These are phyloP conservation scores for Pyrenopolyporus hunteri DNA, from an alignment of 495 filamentous ascomycete genomes.

Conservation along the genomic window DNA sequence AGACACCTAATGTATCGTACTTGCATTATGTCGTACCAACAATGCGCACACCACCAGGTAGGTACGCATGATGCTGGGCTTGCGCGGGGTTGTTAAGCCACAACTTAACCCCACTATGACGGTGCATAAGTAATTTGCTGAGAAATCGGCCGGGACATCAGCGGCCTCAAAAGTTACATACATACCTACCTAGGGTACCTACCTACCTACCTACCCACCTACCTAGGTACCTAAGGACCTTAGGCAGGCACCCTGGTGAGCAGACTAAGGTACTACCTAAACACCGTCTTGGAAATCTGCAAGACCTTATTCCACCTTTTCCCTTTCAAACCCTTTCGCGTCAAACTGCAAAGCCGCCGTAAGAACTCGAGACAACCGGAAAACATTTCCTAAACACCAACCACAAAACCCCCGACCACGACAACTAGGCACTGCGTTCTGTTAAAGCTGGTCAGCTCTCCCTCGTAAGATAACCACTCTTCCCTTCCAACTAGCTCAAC, in stretches of 20 bases:
- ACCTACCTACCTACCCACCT: too few relatives aligned
- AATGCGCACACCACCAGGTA: too few relatives aligned
- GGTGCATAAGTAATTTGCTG: conserved; percentile 35
- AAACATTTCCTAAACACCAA: conserved; percentile 8
- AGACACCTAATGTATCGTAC: too few relatives aligned
- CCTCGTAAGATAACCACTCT: not conserved
- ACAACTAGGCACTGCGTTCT: not conserved
- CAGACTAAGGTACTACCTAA: conserved; percentile 1
- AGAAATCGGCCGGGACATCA: conserved; percentile 30
- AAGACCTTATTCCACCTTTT: conserved; percentile 24
- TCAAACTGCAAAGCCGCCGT: conserved; percentile 15
- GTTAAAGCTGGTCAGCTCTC: conserved; percentile 28
- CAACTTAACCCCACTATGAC: conserved; percentile 22
- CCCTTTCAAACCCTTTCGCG: not conserved
- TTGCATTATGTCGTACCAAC: too few relatives aligned
- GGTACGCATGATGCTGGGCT: not conserved
- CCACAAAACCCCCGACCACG: not conserved
- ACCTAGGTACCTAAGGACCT: too few relatives aligned
- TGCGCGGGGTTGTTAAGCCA: conserved; percentile 10
- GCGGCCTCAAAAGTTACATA: not conserved
- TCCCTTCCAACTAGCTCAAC: conserved; percentile 14
- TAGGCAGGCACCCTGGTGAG: conserved; percentile 4
- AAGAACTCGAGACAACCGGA: not conserved
- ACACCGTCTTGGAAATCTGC: conserved; percentile 6
- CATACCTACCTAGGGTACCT: too few relatives aligned